Evolutionary conservation across 2,329 filamentous ascomycete species (phyloP).

Genomic region (Penicillium sp.): DNA sequence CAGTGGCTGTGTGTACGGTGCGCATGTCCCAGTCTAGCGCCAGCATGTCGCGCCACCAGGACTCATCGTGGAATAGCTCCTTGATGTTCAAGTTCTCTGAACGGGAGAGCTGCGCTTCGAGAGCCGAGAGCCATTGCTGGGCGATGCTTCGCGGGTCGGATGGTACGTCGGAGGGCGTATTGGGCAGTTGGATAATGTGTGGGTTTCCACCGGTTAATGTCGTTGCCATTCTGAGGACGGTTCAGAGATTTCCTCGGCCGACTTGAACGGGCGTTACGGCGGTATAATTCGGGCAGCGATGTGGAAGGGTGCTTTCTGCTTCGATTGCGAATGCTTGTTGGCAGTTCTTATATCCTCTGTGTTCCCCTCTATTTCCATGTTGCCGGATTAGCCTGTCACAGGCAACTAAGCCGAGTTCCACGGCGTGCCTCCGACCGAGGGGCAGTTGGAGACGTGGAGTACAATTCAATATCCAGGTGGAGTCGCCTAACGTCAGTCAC

Average conservation of each 20-base stretch:
- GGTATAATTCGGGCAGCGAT: not conserved
- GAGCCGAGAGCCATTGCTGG: constrained; percentile 27
- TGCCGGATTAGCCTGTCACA: not conserved
- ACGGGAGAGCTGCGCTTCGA: constrained; percentile 20
- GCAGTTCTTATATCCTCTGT: not conserved
- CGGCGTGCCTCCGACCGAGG: constrained; percentile 2
- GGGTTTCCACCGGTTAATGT: constrained; percentile 20
- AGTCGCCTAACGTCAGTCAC: constrained; percentile 6
- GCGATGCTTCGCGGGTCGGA: constrained; percentile 22
- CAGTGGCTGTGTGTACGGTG: constrained; percentile 25
- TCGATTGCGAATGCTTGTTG: not conserved
- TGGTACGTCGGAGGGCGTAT: constrained; percentile 16
- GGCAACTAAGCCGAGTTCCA: constrained; percentile 7
- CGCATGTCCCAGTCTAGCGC: constrained; percentile 35
- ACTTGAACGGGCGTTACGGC: too few relatives aligned
- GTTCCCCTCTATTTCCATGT: constrained; percentile 3
- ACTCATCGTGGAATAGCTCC: constrained; percentile 30
- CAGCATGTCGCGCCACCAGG: constrained; percentile 38
- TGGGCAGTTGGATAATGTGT: constrained; percentile 27
- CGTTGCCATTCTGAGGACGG: constrained; percentile 11
- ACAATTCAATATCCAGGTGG: constrained; percentile 1
- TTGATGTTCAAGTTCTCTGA: constrained; percentile 14
- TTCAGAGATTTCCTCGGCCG: not conserved
- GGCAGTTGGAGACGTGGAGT: constrained; percentile 5
- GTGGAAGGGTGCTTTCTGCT: not conserved